These are phyloP conservation scores for Globisporangium paroecandrum DNA, from an alignment of 352 stramenopile genomes.

Conservation along the genomic window DNA sequence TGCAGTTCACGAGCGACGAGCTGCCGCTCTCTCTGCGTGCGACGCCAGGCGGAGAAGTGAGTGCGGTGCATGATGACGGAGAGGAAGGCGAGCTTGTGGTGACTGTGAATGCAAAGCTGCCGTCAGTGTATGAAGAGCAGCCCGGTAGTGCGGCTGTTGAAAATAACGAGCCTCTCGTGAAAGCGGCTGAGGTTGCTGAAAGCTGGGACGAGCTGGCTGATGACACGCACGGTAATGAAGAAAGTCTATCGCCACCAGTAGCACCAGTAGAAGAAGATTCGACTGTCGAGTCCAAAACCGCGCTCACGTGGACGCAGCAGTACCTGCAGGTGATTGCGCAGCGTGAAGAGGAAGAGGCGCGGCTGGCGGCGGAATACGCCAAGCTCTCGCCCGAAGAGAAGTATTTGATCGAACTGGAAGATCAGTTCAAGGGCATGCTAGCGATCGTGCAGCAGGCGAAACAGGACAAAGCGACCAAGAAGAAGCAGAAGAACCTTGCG, in stretches of 20 bases:
- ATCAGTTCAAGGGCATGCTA: constrained; percentile 37
- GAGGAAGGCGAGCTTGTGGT: constrained; percentile 31
- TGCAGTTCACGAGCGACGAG: constrained; percentile 56
- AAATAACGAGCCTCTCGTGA: neutral
- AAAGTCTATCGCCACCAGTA: neutral
- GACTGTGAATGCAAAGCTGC: constrained; percentile 21
- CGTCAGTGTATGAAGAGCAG: neutral
- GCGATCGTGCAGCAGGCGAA: constrained; percentile 36
- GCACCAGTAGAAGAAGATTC: neutral
- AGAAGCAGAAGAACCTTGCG: constrained; percentile 30
- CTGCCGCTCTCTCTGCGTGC: constrained; percentile 44
- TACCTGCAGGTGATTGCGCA: constrained; percentile 62
- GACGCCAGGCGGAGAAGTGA: constrained; percentile 12
- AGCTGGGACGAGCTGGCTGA: constrained; percentile 29
- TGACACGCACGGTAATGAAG: constrained; percentile 10
- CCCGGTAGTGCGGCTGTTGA: neutral
- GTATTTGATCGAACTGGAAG: constrained; percentile 45
- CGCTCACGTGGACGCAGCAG: constrained; percentile 71
- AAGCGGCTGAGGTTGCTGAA: constrained; percentile 14
- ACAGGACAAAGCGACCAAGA: constrained; percentile 50
- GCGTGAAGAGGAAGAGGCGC: constrained; percentile 39
- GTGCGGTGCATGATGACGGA: constrained; percentile 2
- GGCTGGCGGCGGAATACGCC: constrained; percentile 23
- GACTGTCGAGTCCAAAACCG: constrained; percentile 23
- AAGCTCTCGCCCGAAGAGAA: constrained; percentile 36